Percentiles rank a stretch among this genome's conserved stretches.
phyloP scores from a whole-genome alignment of 176 grass and related monocot genomes.

The Lolium multiflorum region DNA sequence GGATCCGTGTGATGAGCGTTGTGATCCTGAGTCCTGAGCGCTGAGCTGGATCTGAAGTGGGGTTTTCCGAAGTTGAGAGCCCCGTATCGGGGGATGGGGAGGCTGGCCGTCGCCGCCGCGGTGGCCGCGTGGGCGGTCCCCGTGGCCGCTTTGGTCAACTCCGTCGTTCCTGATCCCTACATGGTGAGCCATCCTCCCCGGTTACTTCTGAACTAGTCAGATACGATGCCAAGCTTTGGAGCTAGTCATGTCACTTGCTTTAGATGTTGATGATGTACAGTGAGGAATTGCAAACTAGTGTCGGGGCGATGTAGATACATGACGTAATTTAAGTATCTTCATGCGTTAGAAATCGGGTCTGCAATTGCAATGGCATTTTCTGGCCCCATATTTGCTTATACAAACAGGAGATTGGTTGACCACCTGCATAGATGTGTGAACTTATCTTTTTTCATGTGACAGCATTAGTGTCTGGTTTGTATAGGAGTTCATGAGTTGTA shows the following conservation, averaged over 20 bases:
- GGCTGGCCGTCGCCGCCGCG: constrained; percentile 42
- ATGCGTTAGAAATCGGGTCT: no score
- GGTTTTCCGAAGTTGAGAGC: background rate
- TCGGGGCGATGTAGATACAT: no score
- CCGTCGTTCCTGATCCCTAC: constrained; percentile 70
- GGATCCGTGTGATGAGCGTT: background rate
- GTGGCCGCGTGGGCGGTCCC: constrained; percentile 62
- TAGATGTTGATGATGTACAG: background rate
- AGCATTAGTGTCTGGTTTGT: background rate
- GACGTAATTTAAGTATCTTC: no score
- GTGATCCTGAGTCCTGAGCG: background rate
- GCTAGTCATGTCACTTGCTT: background rate
- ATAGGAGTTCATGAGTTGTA: background rate
- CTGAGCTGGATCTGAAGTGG: constrained; percentile 42
- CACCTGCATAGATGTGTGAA: no score
- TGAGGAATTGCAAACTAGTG: no score
- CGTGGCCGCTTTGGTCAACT: constrained; percentile 57
- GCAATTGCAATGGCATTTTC: no score
- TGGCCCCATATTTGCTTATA: no score
- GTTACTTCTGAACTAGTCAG: background rate
- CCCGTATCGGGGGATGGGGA: constrained; percentile 46
- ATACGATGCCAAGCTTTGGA: background rate
- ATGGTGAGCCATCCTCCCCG: constrained; percentile 55
- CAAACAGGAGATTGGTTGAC: no score
- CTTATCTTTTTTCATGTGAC: background rate